Evolutionary conservation across 2,329 filamentous ascomycete species (phyloP).

Genomic region (Fusarium protoensiforme): DNA sequence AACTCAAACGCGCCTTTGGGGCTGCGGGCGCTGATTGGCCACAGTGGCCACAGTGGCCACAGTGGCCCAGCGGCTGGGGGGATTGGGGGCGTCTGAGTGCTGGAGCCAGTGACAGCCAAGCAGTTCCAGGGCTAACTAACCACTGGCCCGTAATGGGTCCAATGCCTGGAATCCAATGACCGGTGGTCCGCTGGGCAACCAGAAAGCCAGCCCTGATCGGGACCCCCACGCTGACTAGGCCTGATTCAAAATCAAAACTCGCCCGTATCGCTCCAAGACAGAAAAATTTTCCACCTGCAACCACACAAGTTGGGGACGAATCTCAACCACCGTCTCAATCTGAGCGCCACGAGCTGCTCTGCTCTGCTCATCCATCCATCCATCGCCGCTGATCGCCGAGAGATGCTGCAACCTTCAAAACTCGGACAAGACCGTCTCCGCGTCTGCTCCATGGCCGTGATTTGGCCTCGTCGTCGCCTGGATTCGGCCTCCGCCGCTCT

Average conservation of each 20-base stretch:
- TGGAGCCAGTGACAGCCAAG: background rate
- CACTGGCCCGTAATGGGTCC: background rate
- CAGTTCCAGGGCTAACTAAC: background rate
- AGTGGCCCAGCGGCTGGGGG: background rate
- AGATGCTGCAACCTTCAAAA: constrained; percentile 27
- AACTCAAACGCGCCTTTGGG: constrained; percentile 13
- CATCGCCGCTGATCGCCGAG: constrained; percentile 34
- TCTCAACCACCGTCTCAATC: constrained; percentile 13
- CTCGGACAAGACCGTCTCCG: constrained; percentile 4
- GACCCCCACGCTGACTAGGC: constrained; percentile 44
- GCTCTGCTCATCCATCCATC: constrained; percentile 1
- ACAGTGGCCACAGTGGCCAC: constrained; percentile 7
- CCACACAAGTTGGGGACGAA: constrained; percentile 34
- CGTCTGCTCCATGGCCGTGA: constrained; percentile 11
- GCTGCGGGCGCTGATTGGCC: constrained; percentile 19
- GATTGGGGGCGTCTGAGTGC: constrained; percentile 27
- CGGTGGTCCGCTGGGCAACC: constrained; percentile 18
- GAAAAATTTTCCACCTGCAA: constrained; percentile 36
- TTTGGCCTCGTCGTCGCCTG: constrained; percentile 7
- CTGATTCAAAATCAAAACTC: constrained; percentile 44
- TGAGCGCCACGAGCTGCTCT: constrained; percentile 31
- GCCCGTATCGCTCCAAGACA: constrained; percentile 32
- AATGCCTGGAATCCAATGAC: background rate
- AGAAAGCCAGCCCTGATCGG: background rate
- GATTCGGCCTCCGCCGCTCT: constrained; percentile 11